A percentile compares a stretch with the other conserved stretches of the same genome.
Conservation (phyloP, 495 filamentous ascomycete genomes). For the Durotheca rogersii region DNA sequence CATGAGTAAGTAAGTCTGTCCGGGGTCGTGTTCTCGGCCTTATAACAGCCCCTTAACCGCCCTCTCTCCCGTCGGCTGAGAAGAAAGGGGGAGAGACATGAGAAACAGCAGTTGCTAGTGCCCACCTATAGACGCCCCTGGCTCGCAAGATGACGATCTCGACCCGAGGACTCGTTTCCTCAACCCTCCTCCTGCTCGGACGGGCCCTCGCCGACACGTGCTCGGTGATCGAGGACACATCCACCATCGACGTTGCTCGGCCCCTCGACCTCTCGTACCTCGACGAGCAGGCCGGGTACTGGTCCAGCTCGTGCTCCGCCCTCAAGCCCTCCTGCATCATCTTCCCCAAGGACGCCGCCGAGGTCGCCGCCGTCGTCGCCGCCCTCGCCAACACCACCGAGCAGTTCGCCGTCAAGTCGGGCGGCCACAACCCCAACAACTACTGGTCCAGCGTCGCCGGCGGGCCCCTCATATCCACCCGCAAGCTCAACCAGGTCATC, state of each 20-base stretch:
- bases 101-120: not conserved
- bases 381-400: conserved; percentile 40
- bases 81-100: not conserved
- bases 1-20: no score
- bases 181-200: conserved; percentile 14
- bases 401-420: conserved; percentile 53
- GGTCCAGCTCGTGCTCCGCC: conserved; percentile 47
- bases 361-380: conserved; percentile 39
- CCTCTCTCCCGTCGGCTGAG: no score
- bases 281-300: conserved; percentile 48
- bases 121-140: no score
- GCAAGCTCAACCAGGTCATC: conserved; percentile 44
- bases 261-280: conserved; percentile 36
- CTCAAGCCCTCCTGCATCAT: conserved; percentile 49
- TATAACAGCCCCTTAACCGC: no score
- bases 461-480: conserved; percentile 56
- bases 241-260: conserved; percentile 36
- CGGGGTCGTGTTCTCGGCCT: no score
- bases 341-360: conserved; percentile 41
- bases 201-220: conserved; percentile 36
- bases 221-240: conserved; percentile 33
- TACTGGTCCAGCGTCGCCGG: conserved; percentile 53
- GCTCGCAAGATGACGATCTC: conserved; percentile 25
- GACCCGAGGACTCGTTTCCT: conserved; percentile 14
- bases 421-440: conserved; percentile 52